Conservation (phyloP, 2,329 filamentous ascomycete species). For the Colletotrichum lentis region DNA sequence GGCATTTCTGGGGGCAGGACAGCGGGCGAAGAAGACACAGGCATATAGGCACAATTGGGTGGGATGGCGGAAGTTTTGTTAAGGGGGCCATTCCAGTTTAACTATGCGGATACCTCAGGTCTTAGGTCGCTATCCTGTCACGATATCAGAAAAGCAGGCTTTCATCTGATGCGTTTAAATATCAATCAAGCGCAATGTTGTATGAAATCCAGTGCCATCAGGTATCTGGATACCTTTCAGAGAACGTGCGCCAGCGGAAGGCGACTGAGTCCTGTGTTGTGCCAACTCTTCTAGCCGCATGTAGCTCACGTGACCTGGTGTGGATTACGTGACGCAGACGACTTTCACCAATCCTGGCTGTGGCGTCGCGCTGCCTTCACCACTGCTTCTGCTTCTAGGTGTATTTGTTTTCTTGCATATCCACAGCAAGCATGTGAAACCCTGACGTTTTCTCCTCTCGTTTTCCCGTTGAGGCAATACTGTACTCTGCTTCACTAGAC, state of each 20-base stretch:
- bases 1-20: slow-evolving; percentile 19
- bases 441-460: background rate
- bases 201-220: background rate
- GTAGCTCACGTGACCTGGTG: slow-evolving; percentile 50
- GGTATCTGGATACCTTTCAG: background rate
- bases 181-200: slow-evolving; percentile 11
- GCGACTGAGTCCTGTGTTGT: too few species aligned
- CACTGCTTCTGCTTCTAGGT: background rate
- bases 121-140: slow-evolving; percentile 20
- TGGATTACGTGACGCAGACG: slow-evolving; percentile 46
- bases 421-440: background rate
- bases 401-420: background rate
- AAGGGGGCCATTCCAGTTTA: slow-evolving; percentile 19
- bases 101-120: slow-evolving; percentile 5
- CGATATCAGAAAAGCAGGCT: slow-evolving; percentile 25
- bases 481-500: background rate
- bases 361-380: background rate
- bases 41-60: slow-evolving; percentile 22
- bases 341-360: slow-evolving; percentile 17
- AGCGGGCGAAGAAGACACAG: slow-evolving; percentile 16
- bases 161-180: slow-evolving; percentile 23
- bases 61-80: slow-evolving; percentile 15
- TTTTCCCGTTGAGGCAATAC: too few species aligned
- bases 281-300: background rate
- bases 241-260: background rate